Base-by-base conservation (phyloP, 768 basidiomycete species). In the Mycena vulgaris region DNA sequence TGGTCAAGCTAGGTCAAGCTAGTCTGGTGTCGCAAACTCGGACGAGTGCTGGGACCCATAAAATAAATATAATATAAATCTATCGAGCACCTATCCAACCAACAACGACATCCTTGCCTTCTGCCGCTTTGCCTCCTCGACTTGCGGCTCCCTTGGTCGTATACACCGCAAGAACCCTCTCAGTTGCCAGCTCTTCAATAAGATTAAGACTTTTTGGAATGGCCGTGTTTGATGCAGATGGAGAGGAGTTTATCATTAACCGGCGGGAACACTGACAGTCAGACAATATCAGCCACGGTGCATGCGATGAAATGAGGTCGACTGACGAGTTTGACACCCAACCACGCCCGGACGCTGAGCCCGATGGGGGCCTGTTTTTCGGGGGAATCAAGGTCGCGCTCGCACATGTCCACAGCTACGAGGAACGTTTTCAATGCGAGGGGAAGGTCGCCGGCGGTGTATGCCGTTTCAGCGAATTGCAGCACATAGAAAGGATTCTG, bases 391-490 rank as follows among this genome's bases (percentile, higher is more conserved):
- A 86, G 84, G 66, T 89, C 90, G 7, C 82, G 82, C 40, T 92
- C 91, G 4, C 86, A 86, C 93, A 96, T 95, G 74, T 97, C 95
- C 14, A 93, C 84, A 0, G 89, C 91, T 33, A 91, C 84, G 9
- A 96, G 87, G 83, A 90, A 96, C 84, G 89, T 90, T 79, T 94
- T 93, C 61, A 95, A 83, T 2, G 95, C 90, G 10, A 95, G 83
- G 0, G 92, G 88, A 25, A 94, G 76, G 78, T 96, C 95, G 2
- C 87, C 89, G 0, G 90, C 85, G 0, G 94, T 94, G 77, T 94
- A 96, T 0, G 94, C 95, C 11, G 93, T 95, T 80, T 98, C 96
- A 0, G 95, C 96, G 56, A 90, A 92, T 72, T 92, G 92, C n/a
- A 96, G 86, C 66, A 90, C 87, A 42, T 93, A 91, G 75, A 95